Evolutionary conservation across 768 basidiomycete species (phyloP).

Genomic region (Daedaleopsis nitida): DNA sequence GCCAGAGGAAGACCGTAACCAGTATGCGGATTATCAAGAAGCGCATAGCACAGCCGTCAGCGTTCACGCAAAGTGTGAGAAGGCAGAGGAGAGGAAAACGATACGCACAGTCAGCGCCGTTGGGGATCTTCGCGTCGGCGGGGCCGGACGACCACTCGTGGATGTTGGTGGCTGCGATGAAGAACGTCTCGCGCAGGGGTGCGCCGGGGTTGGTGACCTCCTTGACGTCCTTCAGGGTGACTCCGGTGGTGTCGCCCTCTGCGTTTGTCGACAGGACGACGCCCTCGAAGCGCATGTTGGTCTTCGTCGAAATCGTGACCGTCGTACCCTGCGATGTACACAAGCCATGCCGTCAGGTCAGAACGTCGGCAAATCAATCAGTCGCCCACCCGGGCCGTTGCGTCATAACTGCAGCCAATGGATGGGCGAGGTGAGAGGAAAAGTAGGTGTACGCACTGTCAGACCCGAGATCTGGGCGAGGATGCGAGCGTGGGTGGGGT

Average conservation of each 20-base stretch:
- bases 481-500: slow-evolving; percentile 56
- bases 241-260: slow-evolving; percentile 71
- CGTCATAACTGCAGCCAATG: slow-evolving; percentile 19
- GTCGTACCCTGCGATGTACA: slow-evolving; percentile 62
- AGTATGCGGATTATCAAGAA: slow-evolving; percentile 2
- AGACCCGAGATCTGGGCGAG: slow-evolving; percentile 69
- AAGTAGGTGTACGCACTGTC: slow-evolving; percentile 52
- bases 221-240: slow-evolving; percentile 77
- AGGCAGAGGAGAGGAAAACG: slow-evolving; percentile 3
- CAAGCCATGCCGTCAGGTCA: slow-evolving; percentile 2
- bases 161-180: slow-evolving; percentile 73
- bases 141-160: slow-evolving; percentile 74
- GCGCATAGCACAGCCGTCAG: slow-evolving; percentile 14
- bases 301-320: slow-evolving; percentile 74
- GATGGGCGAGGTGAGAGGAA: slow-evolving; percentile 9
- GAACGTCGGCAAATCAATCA: slow-evolving; percentile 2
- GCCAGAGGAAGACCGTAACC: slow-evolving; percentile 2
- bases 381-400: slow-evolving; percentile 1
- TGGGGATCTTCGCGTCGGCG: slow-evolving; percentile 55
- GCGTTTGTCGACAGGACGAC: slow-evolving; percentile 58
- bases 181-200: slow-evolving; percentile 69
- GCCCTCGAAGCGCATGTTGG: slow-evolving; percentile 73
- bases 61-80: slow-evolving; percentile 2
- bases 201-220: slow-evolving; percentile 68
- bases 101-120: slow-evolving; percentile 66